phyloP scores from a whole-genome alignment of 2,329 filamentous ascomycete genomes.

The Claviceps sp. region DNA sequence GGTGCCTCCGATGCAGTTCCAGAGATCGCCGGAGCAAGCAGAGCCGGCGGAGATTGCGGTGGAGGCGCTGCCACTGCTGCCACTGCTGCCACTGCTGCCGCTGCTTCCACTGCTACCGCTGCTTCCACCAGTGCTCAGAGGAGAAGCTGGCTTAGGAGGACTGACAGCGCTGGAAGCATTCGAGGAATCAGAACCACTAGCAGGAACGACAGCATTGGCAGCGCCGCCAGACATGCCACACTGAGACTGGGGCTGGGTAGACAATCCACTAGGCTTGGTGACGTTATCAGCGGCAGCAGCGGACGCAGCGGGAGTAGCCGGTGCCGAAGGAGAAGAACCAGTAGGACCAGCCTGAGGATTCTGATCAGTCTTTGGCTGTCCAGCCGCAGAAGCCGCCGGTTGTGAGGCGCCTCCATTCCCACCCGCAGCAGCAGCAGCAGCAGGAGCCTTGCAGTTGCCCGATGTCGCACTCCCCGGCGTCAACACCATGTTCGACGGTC shows the following conservation, averaged over 20 bases:
- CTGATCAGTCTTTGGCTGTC: background rate
- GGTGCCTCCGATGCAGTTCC: conserved; percentile 38
- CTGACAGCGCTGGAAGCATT: too few relatives aligned
- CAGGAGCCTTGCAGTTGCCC: conserved; percentile 11
- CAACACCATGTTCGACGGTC: conserved; percentile 21
- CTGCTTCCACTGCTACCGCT: background rate
- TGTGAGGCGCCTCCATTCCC: conserved; percentile 2
- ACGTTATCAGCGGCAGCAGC: background rate
- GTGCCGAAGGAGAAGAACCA: too few relatives aligned
- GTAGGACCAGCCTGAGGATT: background rate
- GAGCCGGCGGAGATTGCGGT: conserved; percentile 26
- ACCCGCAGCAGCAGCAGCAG: conserved; percentile 7
- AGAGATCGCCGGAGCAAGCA: conserved; percentile 36
- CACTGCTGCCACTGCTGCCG: background rate
- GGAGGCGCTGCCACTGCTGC: conserved; percentile 14
- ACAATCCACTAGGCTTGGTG: conserved; percentile 23
- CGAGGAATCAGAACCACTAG: too few relatives aligned
- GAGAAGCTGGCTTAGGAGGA: background rate
- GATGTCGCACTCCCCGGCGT: background rate
- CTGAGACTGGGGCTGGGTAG: conserved; percentile 8
- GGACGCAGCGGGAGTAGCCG: background rate
- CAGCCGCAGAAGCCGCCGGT: background rate
- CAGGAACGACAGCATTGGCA: conserved; percentile 4
- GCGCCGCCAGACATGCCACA: background rate
- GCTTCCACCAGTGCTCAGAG: background rate